phyloP scores from a whole-genome alignment of 352 stramenopile genomes.

The Pythium aquatile region DNA sequence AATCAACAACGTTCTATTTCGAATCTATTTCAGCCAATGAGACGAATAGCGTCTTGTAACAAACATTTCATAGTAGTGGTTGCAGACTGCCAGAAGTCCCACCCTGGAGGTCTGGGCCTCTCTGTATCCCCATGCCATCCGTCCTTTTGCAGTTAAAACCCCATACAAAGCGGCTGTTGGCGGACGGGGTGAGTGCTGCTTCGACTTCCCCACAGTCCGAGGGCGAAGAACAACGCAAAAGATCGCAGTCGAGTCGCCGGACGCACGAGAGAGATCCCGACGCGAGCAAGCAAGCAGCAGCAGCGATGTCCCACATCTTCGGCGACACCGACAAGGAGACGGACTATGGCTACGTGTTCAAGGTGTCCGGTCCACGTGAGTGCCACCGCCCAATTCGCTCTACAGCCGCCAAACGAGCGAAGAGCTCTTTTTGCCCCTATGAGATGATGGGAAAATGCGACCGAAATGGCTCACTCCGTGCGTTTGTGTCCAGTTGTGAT shows the following conservation, averaged over 20 bases:
- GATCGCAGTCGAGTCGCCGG: conserved; percentile 16
- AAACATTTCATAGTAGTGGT: neutral
- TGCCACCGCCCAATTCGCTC: conserved; percentile 18
- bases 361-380: conserved; percentile 97
- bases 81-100: neutral
- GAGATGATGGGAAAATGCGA: neutral
- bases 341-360: conserved; percentile 99
- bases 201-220: conserved; percentile 9
- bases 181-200: conserved; percentile 22
- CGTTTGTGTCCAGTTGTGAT: conserved; percentile 90
- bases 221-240: conserved; percentile 28
- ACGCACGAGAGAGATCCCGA: neutral
- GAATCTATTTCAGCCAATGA: conserved; percentile 13
- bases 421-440: neutral
- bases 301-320: conserved; percentile 79
- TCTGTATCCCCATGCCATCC: conserved; percentile 15
- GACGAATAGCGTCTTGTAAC: neutral
- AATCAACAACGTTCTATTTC: conserved; percentile 17
- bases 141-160: neutral
- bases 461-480: neutral
- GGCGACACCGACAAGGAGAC: conserved; percentile 86
- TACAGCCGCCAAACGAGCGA: neutral
- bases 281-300: conserved; percentile 8
- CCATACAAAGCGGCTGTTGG: neutral
- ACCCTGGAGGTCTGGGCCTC: neutral